Conservation (phyloP, 495 filamentous ascomycete genomes). For the Cudoniella acicularis region DNA sequence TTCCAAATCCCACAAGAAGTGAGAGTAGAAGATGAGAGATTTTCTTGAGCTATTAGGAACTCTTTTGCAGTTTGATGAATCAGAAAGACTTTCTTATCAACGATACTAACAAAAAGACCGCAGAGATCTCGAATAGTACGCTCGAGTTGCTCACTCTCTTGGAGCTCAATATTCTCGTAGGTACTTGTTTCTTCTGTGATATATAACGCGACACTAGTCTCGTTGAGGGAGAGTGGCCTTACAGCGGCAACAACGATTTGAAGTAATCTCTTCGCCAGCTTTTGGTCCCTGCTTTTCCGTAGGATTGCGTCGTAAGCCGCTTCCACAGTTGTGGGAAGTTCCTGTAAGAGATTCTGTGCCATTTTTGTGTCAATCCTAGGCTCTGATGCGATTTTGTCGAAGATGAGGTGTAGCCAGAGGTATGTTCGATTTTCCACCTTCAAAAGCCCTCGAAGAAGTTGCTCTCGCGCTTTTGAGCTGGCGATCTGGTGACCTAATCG, state of each 20-base stretch:
- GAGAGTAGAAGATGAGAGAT: neutral
- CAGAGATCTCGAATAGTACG: slow-evolving; percentile 29
- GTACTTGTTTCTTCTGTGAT: neutral
- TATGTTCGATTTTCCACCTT: slow-evolving; percentile 8
- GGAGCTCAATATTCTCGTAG: slow-evolving; percentile 10
- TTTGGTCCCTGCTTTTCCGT: slow-evolving; percentile 19
- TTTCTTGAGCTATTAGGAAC: slow-evolving; percentile 26
- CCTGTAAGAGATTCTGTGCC: neutral
- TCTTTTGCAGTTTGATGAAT: slow-evolving; percentile 42
- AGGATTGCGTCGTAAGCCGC: slow-evolving; percentile 40
- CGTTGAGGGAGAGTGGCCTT: slow-evolving; percentile 32
- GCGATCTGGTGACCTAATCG: neutral
- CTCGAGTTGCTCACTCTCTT: slow-evolving; percentile 19
- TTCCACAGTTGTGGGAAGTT: slow-evolving; percentile 11
- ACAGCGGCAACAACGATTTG: slow-evolving; percentile 35
- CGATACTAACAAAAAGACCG: slow-evolving; percentile 35
- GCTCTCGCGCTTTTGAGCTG: slow-evolving; percentile 2
- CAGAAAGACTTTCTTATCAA: slow-evolving; percentile 33
- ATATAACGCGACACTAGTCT: slow-evolving; percentile 37
- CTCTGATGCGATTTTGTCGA: slow-evolving; percentile 10
- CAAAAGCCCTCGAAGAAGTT: slow-evolving; percentile 21
- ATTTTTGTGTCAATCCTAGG: neutral
- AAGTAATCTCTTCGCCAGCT: slow-evolving; percentile 27
- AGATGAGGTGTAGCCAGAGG: slow-evolving; percentile 26
- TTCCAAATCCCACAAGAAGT: slow-evolving; percentile 18